Conservation (phyloP, 2,329 filamentous ascomycete species). For the Botrytis fabae region DNA sequence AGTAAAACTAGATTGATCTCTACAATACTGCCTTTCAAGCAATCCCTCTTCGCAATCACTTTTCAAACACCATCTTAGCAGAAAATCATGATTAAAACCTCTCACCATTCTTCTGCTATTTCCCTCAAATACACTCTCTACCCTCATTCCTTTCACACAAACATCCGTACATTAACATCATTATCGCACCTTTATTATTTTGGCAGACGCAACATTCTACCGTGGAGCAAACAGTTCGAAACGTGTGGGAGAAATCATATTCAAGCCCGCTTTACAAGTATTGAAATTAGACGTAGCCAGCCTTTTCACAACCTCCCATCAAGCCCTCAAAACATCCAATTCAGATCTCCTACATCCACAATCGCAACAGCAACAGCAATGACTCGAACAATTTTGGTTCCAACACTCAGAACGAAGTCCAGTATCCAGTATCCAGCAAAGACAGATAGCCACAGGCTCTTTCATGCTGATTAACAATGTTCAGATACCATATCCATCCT, state of each 20-base stretch:
- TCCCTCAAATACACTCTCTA: neutral
- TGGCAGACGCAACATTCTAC: neutral
- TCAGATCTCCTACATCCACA: neutral
- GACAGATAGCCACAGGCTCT: too few species aligned
- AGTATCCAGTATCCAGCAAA: too few species aligned
- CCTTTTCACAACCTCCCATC: neutral
- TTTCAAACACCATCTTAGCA: neutral
- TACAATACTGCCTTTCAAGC: neutral
- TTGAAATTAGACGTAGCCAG: neutral
- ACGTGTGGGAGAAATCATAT: too few species aligned
- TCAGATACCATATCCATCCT: too few species aligned
- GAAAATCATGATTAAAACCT: neutral
- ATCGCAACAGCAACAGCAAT: neutral
- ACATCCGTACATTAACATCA: rapidly evolving
- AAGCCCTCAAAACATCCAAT: neutral
- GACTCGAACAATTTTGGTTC: neutral
- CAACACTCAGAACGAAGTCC: neutral
- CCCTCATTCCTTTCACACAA: neutral
- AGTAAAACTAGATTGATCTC: neutral
- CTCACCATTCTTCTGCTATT: neutral
- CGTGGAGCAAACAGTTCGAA: rapidly evolving
- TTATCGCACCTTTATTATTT: rapidly evolving
- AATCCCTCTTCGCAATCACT: neutral
- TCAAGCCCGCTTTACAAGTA: neutral
- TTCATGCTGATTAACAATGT: too few species aligned